These are phyloP conservation scores for Megacollybia platyphylla DNA, from an alignment of 1,284 basidiomycete genomes.

Conservation along the genomic window DNA sequence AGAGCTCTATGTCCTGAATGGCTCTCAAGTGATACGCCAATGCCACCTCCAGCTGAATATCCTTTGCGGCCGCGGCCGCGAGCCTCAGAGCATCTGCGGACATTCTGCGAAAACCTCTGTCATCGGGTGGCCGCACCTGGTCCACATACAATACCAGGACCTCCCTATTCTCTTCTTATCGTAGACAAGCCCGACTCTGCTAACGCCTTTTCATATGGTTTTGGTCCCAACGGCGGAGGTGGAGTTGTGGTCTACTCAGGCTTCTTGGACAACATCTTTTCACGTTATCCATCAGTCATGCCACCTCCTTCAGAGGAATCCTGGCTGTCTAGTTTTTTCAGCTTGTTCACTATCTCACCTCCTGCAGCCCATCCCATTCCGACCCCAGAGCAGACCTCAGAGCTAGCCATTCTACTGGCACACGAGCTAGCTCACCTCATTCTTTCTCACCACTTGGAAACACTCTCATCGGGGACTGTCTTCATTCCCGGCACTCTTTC, in stretches of 20 bases:
- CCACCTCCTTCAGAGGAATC: constrained; percentile 16
- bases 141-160: constrained; percentile 57
- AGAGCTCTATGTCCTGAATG: constrained; percentile 39
- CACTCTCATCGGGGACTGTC: constrained; percentile 70
- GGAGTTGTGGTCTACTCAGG: constrained; percentile 87
- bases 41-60: constrained; percentile 64
- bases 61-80: constrained; percentile 63
- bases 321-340: constrained; percentile 37
- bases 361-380: constrained; percentile 34
- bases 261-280: constrained; percentile 71
- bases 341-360: constrained; percentile 23
- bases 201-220: constrained; percentile 88
- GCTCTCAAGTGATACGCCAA: constrained; percentile 38
- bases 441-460: constrained; percentile 82
- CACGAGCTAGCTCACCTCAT: constrained; percentile 84
- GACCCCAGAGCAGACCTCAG: constrained; percentile 67
- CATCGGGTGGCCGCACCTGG: constrained; percentile 24
- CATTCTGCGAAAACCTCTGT: constrained; percentile 35
- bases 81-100: constrained; percentile 49
- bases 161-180: constrained; percentile 79
- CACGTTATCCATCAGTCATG: constrained; percentile 21
- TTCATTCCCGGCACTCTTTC: constrained; percentile 73
- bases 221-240: constrained; percentile 79
- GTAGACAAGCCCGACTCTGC: constrained; percentile 66
- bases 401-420: constrained; percentile 76